These are phyloP conservation scores for Botrytis hyacinthi DNA, from an alignment of 2,329 filamentous ascomycete genomes.

Conservation along the genomic window DNA sequence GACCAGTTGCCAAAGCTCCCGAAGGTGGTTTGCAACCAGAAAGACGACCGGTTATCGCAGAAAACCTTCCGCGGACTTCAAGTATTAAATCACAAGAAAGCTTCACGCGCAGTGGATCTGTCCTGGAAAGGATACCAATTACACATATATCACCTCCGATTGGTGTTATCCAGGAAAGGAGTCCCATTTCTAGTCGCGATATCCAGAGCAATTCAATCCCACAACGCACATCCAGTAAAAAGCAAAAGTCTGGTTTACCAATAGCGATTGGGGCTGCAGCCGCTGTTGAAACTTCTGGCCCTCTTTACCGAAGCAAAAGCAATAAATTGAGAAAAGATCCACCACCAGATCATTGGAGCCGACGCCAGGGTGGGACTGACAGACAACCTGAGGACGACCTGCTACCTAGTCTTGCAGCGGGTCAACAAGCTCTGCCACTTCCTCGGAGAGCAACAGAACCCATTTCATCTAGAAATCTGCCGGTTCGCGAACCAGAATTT, in stretches of 20 bases:
- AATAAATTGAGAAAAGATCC: constrained; percentile 60
- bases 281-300: constrained; percentile 37
- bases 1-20: constrained; percentile 32
- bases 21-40: constrained; percentile 29
- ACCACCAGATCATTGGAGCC: constrained; percentile 51
- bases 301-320: constrained; percentile 49
- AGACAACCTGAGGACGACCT: constrained; percentile 38
- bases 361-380: constrained; percentile 46
- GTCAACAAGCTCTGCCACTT: background rate
- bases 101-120: constrained; percentile 38
- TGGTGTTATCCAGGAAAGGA: constrained; percentile 16
- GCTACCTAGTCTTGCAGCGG: constrained; percentile 1
- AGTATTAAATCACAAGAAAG: constrained; percentile 40
- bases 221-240: constrained; percentile 58
- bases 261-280: constrained; percentile 24
- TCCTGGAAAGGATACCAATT: constrained; percentile 35
- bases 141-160: constrained; percentile 17
- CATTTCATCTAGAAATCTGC: background rate
- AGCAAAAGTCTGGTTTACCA: constrained; percentile 52
- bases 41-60: constrained; percentile 33
- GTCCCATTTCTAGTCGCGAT: constrained; percentile 14
- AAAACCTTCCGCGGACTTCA: constrained; percentile 37
- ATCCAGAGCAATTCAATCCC: constrained; percentile 17
- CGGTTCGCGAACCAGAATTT: background rate
- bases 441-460: constrained; percentile 8